Evolutionary conservation across 352 stramenopile species (phyloP), one percentile per base, ranked within the genome.

Genomic region (Phytophthora pinifolia): DNA sequence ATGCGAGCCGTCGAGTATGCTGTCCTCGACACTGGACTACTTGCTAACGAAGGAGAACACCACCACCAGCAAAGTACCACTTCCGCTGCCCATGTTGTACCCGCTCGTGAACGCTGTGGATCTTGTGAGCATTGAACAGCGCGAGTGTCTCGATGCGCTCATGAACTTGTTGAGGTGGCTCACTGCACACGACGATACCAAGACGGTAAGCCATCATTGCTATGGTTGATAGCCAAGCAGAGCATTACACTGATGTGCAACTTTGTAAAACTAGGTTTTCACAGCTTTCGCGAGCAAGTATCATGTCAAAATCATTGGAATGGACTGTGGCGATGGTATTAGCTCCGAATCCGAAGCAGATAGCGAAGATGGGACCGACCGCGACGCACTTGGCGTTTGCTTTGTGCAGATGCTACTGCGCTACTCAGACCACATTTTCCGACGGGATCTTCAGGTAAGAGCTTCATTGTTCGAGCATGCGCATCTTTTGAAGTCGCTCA

Each of bases 91-190:
- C 8, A 59, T 88, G 34, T 33, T 89, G 29, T 89, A 89, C 31
- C 79, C 76, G 52, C 67, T 89, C 20, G 74, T 89, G 51, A 85
- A 86, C 58, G 79, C 79, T 39, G 73, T 89, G 37, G 79, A 89
- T 42, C 76, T 76, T 29, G 73, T 86, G 44, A 75, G 58, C 22
- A 80, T 85, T 43, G 79, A 89, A 51, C 74, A 87, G 54, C 76
- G 79, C 13, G 79, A 89, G 38, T 89, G 79, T 49, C 75, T 89
- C 17, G 79, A 89, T 48, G 76, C 79, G 13, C 70, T 89, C 34
- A 74, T 76, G 13, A 76, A 65, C 46, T 55, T 89, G 30, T 76
- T 82, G 56, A 61, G 74, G 46, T 79, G 64, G 64, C 55, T 88
- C 30, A 46, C 59, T 0, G 46, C 57, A 2, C 70, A 59, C 29